Evolutionary conservation across 2,329 filamentous ascomycete species (phyloP), one percentile per base, ranked within the genome.

Genomic region (Dothideomycetes sp.): DNA sequence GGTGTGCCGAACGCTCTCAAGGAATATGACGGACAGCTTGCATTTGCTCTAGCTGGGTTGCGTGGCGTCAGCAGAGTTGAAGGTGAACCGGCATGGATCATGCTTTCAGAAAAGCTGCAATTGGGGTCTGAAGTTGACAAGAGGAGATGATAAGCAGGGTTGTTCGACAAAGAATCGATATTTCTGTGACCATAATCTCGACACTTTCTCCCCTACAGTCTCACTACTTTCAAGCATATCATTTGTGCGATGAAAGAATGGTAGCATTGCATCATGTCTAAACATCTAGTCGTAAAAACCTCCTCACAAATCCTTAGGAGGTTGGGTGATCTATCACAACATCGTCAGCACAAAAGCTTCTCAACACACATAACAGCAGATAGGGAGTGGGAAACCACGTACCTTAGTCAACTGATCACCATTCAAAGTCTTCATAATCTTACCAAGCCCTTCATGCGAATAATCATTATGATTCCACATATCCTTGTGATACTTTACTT

Each of bases 51-150:
- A 2, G 77, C 80, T 35, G 86, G 84, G 0, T 57, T 95, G 47
- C 75, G 80, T 40, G 81, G 82, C 8, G 76, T 91, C 8, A 80
- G 84, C 35, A 73, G 87, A 51, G 82, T 80, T 23, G 80, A 82
- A 33, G 77, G 77, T 19, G 78, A 84, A 62, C 70, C 53, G 54
- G 73, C 80, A 56, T 89, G 87, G 82, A 84, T 91, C 60, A 76
- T 82, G 45, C 58, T 94, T 45, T 85, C 83, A 1, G 85, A 94
- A 59, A 83, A 82, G 66, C 60, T 94, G 31, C 82, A 88, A 51
- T 69, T 69, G 53, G 41, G 34, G 13, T 7, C 7, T 19, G 30
- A 30, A 30, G 7, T n/a, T 13, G 6, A n/a, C 7, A 30, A 30
- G 11, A 30, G 5, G n/a, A 64, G 54, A 5, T 31, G 25, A 39